Conservation (phyloP, 2,329 filamentous ascomycete species). For the Coccinonectria pachysandricola region DNA sequence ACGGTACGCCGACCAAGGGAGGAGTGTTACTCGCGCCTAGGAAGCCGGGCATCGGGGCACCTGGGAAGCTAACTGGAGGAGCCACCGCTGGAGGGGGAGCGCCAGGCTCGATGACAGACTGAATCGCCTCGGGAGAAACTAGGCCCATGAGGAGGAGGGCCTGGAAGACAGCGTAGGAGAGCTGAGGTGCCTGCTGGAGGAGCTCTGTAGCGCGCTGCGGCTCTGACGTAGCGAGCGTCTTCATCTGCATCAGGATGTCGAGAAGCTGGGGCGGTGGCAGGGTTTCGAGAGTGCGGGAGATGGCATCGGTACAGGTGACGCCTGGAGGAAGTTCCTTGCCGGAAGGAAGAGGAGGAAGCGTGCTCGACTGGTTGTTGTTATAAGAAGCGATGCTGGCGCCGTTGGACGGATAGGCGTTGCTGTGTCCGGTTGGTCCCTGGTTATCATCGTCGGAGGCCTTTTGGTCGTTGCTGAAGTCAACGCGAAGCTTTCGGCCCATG, state of each 20-base stretch:
- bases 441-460: constrained; percentile 53
- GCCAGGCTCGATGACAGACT: constrained; percentile 63
- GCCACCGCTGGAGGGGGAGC: constrained; percentile 27
- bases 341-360: constrained; percentile 70
- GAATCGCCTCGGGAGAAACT: constrained; percentile 74
- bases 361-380: constrained; percentile 31
- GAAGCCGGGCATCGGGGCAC: constrained; percentile 26
- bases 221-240: constrained; percentile 72
- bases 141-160: constrained; percentile 86
- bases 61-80: constrained; percentile 23
- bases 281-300: constrained; percentile 80
- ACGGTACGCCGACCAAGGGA: constrained; percentile 34
- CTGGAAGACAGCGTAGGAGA: constrained; percentile 92
- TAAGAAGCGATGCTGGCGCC: constrained; percentile 20
- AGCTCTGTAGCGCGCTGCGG: constrained; percentile 78
- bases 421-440: constrained; percentile 15
- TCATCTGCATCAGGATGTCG: constrained; percentile 91
- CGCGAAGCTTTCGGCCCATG: constrained; percentile 86
- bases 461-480: constrained; percentile 93
- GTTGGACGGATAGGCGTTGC: constrained; percentile 22
- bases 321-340: constrained; percentile 77
- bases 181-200: constrained; percentile 78
- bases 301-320: constrained; percentile 77
- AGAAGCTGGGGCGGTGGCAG: constrained; percentile 82
- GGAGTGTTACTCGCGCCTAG: constrained; percentile 36